Evolutionary conservation across 1,139 yeast genomes (phyloP).

Genomic region (Saccharomyces uvarum): DNA sequence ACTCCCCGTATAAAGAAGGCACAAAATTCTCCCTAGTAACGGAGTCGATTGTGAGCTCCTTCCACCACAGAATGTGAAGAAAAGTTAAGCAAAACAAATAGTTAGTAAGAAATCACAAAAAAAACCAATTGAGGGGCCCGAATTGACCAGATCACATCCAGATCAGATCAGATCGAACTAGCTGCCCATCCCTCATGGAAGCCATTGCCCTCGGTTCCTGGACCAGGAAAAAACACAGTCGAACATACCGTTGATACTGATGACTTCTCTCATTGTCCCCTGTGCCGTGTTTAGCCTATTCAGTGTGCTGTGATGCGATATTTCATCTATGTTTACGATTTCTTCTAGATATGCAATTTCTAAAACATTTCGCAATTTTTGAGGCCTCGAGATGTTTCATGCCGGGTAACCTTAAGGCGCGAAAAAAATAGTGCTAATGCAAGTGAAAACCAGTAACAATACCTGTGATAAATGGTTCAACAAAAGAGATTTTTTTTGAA

Average conservation of each 20-base stretch:
- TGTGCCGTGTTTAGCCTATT: background rate
- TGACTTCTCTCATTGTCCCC: constrained; percentile 74
- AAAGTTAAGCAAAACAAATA: background rate
- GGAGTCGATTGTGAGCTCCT: background rate
- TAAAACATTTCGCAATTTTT: background rate
- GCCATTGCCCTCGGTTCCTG: background rate
- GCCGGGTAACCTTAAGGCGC: background rate
- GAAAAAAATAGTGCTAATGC: background rate
- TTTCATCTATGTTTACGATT: background rate
- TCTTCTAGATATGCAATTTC: background rate
- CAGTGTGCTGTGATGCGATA: background rate
- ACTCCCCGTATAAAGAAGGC: background rate
- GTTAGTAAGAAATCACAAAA: background rate
- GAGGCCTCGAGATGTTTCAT: background rate
- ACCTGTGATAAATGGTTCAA: background rate
- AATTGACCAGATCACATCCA: background rate
- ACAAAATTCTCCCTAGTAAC: background rate
- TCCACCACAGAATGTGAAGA: background rate
- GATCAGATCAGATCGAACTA: background rate
- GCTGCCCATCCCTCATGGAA: background rate
- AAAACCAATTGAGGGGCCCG: background rate
- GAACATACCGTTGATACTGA: constrained; percentile 76
- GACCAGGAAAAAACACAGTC: background rate
- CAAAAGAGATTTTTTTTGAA: background rate
- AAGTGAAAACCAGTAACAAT: background rate